These are phyloP conservation scores for Suhomyces faveliae DNA, from an alignment of 805 yeast species.

Conservation along the genomic window DNA sequence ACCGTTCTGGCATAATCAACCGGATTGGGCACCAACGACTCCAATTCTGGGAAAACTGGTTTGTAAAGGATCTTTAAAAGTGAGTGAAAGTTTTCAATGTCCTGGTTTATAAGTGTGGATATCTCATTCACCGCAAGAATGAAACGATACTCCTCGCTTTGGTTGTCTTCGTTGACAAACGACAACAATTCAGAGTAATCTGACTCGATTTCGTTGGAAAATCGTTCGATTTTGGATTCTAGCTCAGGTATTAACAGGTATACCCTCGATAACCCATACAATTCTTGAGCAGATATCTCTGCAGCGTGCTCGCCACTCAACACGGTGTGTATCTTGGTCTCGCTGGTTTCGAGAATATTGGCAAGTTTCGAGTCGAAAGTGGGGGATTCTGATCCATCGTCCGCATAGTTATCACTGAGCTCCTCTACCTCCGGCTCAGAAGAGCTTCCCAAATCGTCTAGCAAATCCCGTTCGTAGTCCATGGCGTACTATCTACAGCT, in stretches of 20 bases:
- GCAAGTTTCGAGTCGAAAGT: background rate
- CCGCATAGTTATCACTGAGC: background rate
- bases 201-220: conserved; percentile 22
- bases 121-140: conserved; percentile 53
- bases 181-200: conserved; percentile 34
- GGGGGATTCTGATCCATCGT: background rate
- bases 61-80: conserved; percentile 54
- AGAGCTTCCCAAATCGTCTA: conserved; percentile 37
- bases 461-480: conserved; percentile 42
- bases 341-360: background rate
- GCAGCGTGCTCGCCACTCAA: background rate
- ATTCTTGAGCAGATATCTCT: conserved; percentile 13
- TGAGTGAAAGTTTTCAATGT: conserved; percentile 48
- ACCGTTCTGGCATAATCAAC: conserved; percentile 59
- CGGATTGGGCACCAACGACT: conserved; percentile 58
- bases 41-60: conserved; percentile 70
- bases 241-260: conserved; percentile 24
- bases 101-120: conserved; percentile 53
- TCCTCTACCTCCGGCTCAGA: background rate
- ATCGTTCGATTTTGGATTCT: conserved; percentile 18
- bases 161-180: conserved; percentile 24
- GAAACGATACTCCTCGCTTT: conserved; percentile 47
- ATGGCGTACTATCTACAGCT: background rate
- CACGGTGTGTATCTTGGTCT: background rate
- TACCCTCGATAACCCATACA: conserved; percentile 21